Evolutionary conservation across 208 protist genomes (phyloP).

Genomic region (Trypanosoma lewisi): DNA sequence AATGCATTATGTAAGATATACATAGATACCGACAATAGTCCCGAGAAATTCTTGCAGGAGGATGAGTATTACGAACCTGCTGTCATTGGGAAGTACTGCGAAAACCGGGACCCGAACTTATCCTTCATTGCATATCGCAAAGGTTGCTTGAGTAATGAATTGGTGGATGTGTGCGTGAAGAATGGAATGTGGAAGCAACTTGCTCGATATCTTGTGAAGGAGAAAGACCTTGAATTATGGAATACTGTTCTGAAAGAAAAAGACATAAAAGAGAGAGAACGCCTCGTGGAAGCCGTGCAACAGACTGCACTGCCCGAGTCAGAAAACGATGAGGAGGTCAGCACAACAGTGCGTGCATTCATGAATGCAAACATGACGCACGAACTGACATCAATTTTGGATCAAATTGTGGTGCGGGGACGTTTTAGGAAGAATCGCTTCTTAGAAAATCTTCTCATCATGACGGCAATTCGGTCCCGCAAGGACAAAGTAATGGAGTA

Average conservation of each 20-base stretch:
- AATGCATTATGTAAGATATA: conserved; percentile 99
- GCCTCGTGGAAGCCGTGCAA: conserved; percentile 98
- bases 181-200: conserved; percentile 98
- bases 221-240: conserved; percentile 98
- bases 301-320: conserved; percentile 98
- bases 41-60: conserved; percentile 96
- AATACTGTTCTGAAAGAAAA: conserved; percentile 89
- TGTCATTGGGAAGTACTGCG: conserved; percentile 98
- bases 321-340: conserved; percentile 97
- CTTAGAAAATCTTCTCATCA: conserved; percentile 99
- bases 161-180: conserved; percentile 96
- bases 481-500: conserved; percentile 98
- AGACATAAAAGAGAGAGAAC: conserved; percentile 87
- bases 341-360: conserved; percentile 98
- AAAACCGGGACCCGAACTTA: conserved; percentile 98
- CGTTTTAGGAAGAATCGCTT: conserved; percentile 97
- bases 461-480: conserved; percentile 98
- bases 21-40: conserved; percentile 96
- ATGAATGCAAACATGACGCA: conserved; percentile 99
- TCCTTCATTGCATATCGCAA: conserved; percentile 97
- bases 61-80: conserved; percentile 97
- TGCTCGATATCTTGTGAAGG: conserved; percentile 97
- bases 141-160: conserved; percentile 95
- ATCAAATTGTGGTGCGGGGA: conserved; percentile 99
- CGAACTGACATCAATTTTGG: conserved; percentile 99